Conservation (phyloP, 148 eudicot species). For the Agrostemma githago region DNA sequence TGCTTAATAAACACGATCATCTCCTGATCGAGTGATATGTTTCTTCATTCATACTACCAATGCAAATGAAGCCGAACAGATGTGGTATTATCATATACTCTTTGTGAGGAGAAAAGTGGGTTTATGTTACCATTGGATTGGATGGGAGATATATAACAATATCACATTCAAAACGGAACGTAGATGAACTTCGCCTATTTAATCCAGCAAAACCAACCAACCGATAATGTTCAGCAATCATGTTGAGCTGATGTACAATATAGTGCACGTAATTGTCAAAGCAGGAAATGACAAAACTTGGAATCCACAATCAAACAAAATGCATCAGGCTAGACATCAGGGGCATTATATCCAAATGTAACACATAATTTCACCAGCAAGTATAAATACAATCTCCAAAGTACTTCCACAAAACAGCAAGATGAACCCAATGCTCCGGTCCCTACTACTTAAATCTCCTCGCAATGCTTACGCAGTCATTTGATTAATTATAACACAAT, state of each 20-base stretch:
- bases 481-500: not conserved
- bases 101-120: too few relatives aligned
- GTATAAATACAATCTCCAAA: not conserved
- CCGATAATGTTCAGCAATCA: not conserved
- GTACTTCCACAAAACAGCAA: not conserved
- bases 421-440: not conserved
- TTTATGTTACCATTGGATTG: too few relatives aligned
- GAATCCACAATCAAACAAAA: not conserved
- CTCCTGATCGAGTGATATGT: not conserved
- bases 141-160: too few relatives aligned
- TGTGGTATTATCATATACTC: too few relatives aligned
- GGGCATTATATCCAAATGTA: not conserved
- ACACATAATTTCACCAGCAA: not conserved
- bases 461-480: not conserved
- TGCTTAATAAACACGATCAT: not conserved
- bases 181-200: too few relatives aligned
- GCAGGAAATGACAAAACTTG: conserved; percentile 4
- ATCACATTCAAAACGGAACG: not conserved
- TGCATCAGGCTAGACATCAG: not conserved
- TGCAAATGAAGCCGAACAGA: not conserved
- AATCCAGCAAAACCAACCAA: not conserved
- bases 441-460: not conserved
- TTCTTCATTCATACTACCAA: not conserved
- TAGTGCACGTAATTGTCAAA: not conserved
- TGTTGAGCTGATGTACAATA: not conserved